Base-by-base conservation (phyloP, 768 basidiomycete species). In the Auricularia cornea region DNA sequence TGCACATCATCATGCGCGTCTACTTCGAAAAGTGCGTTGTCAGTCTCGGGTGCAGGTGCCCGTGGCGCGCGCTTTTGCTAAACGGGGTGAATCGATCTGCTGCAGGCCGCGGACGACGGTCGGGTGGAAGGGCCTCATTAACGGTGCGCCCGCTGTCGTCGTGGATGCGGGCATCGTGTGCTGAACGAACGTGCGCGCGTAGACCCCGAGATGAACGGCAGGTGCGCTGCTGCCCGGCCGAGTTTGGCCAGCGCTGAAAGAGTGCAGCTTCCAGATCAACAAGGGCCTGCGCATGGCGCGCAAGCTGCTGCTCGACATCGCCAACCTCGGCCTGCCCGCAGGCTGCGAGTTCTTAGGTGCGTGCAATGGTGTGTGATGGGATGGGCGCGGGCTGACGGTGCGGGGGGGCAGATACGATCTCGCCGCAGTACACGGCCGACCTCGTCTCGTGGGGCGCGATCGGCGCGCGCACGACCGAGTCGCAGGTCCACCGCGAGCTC, bases 41-140 rank as follows among this genome's bases (percentile, higher is more conserved):
- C n/a, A 16, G 23, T 23, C 40, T 11, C 23, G 29, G 2, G 31
- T 41, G 31, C 23, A 32, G 44, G 38, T n/a, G n/a, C n/a, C n/a
- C n/a, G n/a, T n/a, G n/a, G n/a, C n/a, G n/a, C n/a, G n/a, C n/a
- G n/a, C n/a, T n/a, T n/a, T n/a, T n/a, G n/a, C n/a, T n/a, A n/a
- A n/a, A n/a, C n/a, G n/a, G n/a, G n/a, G n/a, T n/a, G n/a, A n/a
- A n/a, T n/a, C n/a, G n/a, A 16, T 33, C 26, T 54, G 32, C 29
- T 60, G 48, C 44, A 65, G 61, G 70, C 89, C 89, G 1, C 83
- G 96, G 32, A 98, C 96, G 6, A 98, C 96, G 0, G 89, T 98
- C 59, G 97, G 97, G 30, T 99, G 96, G 96, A 99, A 99, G 74
- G 96, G 96, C 40, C 84, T 98, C 66, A 98, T 98, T 76, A 98